Percentiles rank a stretch among this genome's conserved stretches.
Evolutionary conservation across 805 yeast genomes (phyloP).

Genomic region (Candida anglica): DNA sequence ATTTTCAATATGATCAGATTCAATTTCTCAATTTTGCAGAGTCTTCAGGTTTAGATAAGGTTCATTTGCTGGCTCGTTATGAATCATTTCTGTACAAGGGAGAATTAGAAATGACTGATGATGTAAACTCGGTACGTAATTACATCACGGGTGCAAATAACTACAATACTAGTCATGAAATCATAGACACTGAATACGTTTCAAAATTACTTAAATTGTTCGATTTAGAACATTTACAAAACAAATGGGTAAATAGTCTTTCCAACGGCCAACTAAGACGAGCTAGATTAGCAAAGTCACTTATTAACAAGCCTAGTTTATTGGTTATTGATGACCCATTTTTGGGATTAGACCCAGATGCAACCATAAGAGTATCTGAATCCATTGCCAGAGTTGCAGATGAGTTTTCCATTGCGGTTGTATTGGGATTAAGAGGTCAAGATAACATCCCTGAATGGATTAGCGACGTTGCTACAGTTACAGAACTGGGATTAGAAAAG

Average conservation of each 20-base stretch:
- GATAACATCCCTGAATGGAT: constrained; percentile 81
- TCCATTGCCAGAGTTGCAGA: constrained; percentile 36
- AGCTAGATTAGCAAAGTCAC: constrained; percentile 76
- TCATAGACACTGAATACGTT: constrained; percentile 23
- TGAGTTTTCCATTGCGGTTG: constrained; percentile 48
- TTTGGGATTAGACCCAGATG: constrained; percentile 80
- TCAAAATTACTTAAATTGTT: constrained; percentile 45
- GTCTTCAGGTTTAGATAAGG: constrained; percentile 36
- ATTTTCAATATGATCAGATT: constrained; percentile 24
- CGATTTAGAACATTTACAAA: constrained; percentile 51
- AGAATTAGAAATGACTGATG: constrained; percentile 51
- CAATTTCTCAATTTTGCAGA: constrained; percentile 33
- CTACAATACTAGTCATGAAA: constrained; percentile 31
- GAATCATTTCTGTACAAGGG: constrained; percentile 74
- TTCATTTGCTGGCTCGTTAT: constrained; percentile 85
- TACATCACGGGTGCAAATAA: constrained; percentile 58
- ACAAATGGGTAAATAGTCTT: constrained; percentile 79
- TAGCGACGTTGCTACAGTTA: constrained; percentile 63
- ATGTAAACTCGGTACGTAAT: constrained; percentile 55
- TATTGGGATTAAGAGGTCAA: constrained; percentile 73
- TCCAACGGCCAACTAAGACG: constrained; percentile 94
- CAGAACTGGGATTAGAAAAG: constrained; percentile 44
- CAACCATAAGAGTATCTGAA: constrained; percentile 55
- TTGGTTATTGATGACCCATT: constrained; percentile 88
- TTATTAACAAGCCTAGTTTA: constrained; percentile 61